Evolutionary conservation across 768 basidiomycete genomes (phyloP).

Genomic region (Xerocomellus chrysenteron): DNA sequence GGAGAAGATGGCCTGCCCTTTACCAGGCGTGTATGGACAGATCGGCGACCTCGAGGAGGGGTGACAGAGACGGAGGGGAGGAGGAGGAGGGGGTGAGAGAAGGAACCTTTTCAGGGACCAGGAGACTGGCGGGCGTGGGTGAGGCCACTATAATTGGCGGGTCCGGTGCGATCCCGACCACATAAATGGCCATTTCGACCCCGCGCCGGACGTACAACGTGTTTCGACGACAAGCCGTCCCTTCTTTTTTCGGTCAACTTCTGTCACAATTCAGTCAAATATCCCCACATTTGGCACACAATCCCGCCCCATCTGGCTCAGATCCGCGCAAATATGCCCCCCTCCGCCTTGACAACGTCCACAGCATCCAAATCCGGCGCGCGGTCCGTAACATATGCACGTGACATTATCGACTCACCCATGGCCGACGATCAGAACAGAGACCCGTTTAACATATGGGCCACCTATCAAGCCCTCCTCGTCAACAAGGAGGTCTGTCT

Average conservation of each 20-base stretch:
- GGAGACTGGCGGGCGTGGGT: slow-evolving; percentile 38
- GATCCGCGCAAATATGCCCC: slow-evolving; percentile 25
- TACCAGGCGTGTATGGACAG: slow-evolving; percentile 29
- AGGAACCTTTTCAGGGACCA: slow-evolving; percentile 42
- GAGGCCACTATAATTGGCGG: slow-evolving; percentile 49
- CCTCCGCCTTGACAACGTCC: slow-evolving; percentile 26
- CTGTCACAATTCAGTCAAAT: slow-evolving; percentile 23
- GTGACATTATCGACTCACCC: slow-evolving; percentile 15
- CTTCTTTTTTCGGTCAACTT: slow-evolving; percentile 19
- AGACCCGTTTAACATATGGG: slow-evolving; percentile 44
- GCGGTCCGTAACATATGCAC: slow-evolving; percentile 4
- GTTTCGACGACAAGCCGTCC: slow-evolving; percentile 58
- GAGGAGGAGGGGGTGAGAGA: slow-evolving; percentile 28
- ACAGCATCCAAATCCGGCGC: slow-evolving; percentile 14
- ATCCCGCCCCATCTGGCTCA: slow-evolving; percentile 4
- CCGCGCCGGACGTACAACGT: slow-evolving; percentile 74
- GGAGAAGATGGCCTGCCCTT: slow-evolving; percentile 28
- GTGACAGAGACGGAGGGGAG: slow-evolving; percentile 25
- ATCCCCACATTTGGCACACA: slow-evolving; percentile 6
- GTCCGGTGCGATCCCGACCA: slow-evolving; percentile 54
- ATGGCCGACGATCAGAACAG: slow-evolving; percentile 8
- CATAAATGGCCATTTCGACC: slow-evolving; percentile 52
- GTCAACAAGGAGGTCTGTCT: slow-evolving; percentile 61
- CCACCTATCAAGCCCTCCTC: slow-evolving; percentile 59
- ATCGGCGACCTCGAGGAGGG: slow-evolving; percentile 23